Conservation (phyloP, 2,329 filamentous ascomycete species). For the Aureobasidium leucospermi region DNA sequence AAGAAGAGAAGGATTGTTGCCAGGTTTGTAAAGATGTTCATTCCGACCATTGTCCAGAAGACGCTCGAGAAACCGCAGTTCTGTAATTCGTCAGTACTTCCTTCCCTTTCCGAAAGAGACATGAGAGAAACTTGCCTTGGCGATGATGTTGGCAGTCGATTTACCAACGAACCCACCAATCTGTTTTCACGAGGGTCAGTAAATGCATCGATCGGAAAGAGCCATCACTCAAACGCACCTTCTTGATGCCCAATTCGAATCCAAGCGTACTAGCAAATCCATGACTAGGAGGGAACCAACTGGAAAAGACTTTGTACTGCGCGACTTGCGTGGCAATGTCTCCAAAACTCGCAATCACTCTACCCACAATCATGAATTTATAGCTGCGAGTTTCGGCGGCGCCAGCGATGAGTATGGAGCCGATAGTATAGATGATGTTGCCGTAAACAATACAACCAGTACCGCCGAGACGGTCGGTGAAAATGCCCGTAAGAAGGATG, state of each 20-base stretch:
- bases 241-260: conserved; percentile 54
- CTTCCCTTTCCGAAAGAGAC: not conserved
- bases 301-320: conserved; percentile 59
- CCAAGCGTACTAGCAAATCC: conserved; percentile 57
- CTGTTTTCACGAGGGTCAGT: not conserved
- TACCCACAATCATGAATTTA: conserved; percentile 53
- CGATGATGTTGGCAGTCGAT: conserved; percentile 53
- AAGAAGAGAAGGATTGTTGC: conserved; percentile 48
- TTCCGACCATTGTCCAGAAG: conserved; percentile 55
- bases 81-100: not conserved
- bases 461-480: conserved; percentile 54
- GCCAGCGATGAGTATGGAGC: conserved; percentile 52
- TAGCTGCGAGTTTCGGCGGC: conserved; percentile 51
- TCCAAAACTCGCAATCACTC: conserved; percentile 50
- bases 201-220: not conserved
- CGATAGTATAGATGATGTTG: conserved; percentile 53
- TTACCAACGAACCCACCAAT: conserved; percentile 56
- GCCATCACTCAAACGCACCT: conserved; percentile 24
- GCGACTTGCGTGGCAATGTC: conserved; percentile 58
- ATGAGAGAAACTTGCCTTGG: conserved; percentile 26
- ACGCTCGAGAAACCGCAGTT: conserved; percentile 54
- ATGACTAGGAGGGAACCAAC: conserved; percentile 55
- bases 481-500: conserved; percentile 47
- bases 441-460: conserved; percentile 52
- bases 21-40: conserved; percentile 57